These are phyloP conservation scores for Agarophyton chilense DNA, from an alignment of 23 red algal genomes.

Conservation along the genomic window DNA sequence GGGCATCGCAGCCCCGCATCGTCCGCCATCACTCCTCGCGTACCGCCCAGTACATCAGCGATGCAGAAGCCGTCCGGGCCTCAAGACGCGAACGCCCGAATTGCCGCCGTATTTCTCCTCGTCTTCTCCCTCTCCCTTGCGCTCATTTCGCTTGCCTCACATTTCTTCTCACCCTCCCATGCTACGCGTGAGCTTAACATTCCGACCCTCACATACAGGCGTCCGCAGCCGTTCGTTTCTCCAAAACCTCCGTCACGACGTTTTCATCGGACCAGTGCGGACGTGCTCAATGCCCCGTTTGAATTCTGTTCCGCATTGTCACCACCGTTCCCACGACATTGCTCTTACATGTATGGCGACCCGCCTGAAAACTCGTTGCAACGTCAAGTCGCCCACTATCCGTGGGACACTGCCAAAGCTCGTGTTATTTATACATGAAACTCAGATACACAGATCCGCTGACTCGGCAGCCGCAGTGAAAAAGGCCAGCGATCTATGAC, in stretches of 20 bases:
- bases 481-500: not conserved
- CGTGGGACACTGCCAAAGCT: too few relatives aligned
- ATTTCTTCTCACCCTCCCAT: not conserved
- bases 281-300: not conserved
- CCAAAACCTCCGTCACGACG: not conserved
- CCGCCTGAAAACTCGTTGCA: not conserved
- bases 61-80: not conserved
- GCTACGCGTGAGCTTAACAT: not conserved
- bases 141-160: not conserved
- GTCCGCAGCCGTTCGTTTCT: not conserved
- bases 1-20: not conserved
- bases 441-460: not conserved
- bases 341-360: slow-evolving; percentile 3
- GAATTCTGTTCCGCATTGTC: not conserved
- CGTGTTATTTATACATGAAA: too few relatives aligned
- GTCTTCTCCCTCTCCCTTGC: not conserved
- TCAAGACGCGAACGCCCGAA: not conserved
- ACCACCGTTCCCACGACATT: not conserved
- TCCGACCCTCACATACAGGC: not conserved
- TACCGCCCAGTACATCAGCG: not conserved
- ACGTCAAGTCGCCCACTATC: too few relatives aligned
- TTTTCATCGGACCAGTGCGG: not conserved
- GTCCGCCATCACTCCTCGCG: not conserved
- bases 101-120: not conserved
- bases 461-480: not conserved